phyloP scores from a whole-genome alignment of 1,284 basidiomycete genomes.

The Xerocomus minutiporus region DNA sequence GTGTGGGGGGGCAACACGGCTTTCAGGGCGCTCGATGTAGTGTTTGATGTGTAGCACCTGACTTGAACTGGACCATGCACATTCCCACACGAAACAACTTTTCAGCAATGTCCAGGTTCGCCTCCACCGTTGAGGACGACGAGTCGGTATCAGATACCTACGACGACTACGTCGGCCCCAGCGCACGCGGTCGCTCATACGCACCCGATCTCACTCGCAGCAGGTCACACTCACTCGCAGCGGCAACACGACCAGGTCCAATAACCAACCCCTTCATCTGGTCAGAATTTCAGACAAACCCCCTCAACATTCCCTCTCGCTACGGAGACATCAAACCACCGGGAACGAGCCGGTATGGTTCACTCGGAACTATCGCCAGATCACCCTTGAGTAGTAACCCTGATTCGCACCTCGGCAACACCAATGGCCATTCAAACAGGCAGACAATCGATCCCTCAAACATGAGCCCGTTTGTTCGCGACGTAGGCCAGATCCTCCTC shows the following conservation, averaged over 20 bases:
- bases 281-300: slow-evolving; percentile 49
- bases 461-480: slow-evolving; percentile 75
- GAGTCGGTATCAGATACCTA: slow-evolving; percentile 58
- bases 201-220: slow-evolving; percentile 60
- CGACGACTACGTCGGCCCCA: slow-evolving; percentile 45
- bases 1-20: slow-evolving; percentile 88
- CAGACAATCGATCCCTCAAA: slow-evolving; percentile 62
- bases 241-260: slow-evolving; percentile 48
- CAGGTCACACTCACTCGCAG: slow-evolving; percentile 70
- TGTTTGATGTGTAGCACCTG: slow-evolving; percentile 63
- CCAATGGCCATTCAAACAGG: slow-evolving; percentile 47
- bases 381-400: slow-evolving; percentile 45
- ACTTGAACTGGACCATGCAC: slow-evolving; percentile 23
- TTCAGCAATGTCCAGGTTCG: slow-evolving; percentile 58
- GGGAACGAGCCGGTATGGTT: slow-evolving; percentile 59
- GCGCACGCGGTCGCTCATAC: slow-evolving; percentile 51
- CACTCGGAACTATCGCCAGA: slow-evolving; percentile 51
- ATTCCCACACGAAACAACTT: slow-evolving; percentile 59
- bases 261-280: slow-evolving; percentile 48
- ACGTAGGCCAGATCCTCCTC: slow-evolving; percentile 70
- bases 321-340: slow-evolving; percentile 62
- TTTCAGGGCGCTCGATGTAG: slow-evolving; percentile 73
- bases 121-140: slow-evolving; percentile 54
- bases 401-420: slow-evolving; percentile 40
- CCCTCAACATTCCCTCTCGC: slow-evolving; percentile 52